Base-by-base conservation (phyloP, 768 basidiomycete species). In the Clavulina sp. region DNA sequence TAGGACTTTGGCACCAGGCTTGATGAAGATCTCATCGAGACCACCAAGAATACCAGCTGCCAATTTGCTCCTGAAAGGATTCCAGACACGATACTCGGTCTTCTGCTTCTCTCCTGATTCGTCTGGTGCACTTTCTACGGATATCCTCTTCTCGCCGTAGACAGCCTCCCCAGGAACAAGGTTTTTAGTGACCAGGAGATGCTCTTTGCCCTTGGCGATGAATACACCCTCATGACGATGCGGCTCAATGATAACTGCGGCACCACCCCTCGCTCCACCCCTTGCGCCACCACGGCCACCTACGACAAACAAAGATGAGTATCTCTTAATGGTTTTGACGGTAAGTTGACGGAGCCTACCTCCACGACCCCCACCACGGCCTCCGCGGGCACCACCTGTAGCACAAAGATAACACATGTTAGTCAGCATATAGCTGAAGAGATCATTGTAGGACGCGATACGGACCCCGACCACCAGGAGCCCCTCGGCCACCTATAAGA, bases 61-160 rank as follows among this genome's bases (percentile, higher is more conserved):
- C 58, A 99, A 66, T 73, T 97, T 99, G 63, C 76, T 80, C 58
- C 95, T 76, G 79, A 99, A 99, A 44, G 95, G 95, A 70, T 99
- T 99, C 95, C 95, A 99, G 29, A 99, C 95, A 51, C 95, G 75
- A 68, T 96, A 99, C 68, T 99, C 95, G 57, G 78, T 73, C 70
- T 99, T 99, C 54, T 81, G 84, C 40, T 75, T 81, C 41, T 82
- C 84, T 19, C 72, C 75, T 41, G 73, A 78, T 19, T 68, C 70
- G 48, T 65, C 64, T 26, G 60, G 59, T 7, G 62, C 59, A 9
- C 72, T 70, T 13, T 91, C 87, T 61, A 96, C 76, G 16, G 81
- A 78, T 66, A 96, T 89, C 63, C 93, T 75, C 72, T 99, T 99
- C 68, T 99, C 95, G 55, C 95, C 95, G 65, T 99, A 99, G 6